Evolutionary conservation across 805 yeast species (phyloP).

Genomic region (Wickerhamiella galacta): DNA sequence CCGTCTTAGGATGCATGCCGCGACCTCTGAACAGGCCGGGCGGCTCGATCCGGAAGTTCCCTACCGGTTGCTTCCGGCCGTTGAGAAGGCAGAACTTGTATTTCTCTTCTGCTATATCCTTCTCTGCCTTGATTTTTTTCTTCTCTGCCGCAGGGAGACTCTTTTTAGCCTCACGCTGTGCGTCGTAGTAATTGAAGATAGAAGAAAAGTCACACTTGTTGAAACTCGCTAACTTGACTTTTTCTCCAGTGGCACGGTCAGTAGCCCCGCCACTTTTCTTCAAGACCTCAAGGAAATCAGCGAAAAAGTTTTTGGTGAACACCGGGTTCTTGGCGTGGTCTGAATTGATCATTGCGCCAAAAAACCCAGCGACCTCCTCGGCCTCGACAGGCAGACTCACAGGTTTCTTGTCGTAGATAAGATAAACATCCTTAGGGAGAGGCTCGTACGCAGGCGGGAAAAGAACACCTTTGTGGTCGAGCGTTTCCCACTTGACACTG

Average conservation of each 20-base stretch:
- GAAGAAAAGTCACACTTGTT: conserved; percentile 59
- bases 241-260: conserved; percentile 17
- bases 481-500: conserved; percentile 66
- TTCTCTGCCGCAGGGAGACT: conserved; percentile 55
- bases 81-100: conserved; percentile 66
- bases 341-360: conserved; percentile 63
- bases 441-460: conserved; percentile 90
- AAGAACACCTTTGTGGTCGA: conserved; percentile 79
- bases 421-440: conserved; percentile 57
- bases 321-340: conserved; percentile 81
- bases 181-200: conserved; percentile 57
- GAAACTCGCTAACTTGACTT: conserved; percentile 37
- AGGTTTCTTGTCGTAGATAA: conserved; percentile 61
- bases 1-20: conserved; percentile 94
- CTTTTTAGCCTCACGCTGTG: conserved; percentile 55
- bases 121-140: conserved; percentile 52
- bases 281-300: conserved; percentile 55
- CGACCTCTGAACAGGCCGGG: conserved; percentile 94
- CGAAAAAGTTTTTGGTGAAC: conserved; percentile 74
- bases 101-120: conserved; percentile 61
- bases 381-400: conserved; percentile 64
- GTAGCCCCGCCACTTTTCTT: conserved; percentile 52
- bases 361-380: conserved; percentile 94
- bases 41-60: conserved; percentile 88
- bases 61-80: conserved; percentile 83